Base-by-base conservation (phyloP, 495 filamentous ascomycete genomes). In the Aspergillus egyptiacus region DNA sequence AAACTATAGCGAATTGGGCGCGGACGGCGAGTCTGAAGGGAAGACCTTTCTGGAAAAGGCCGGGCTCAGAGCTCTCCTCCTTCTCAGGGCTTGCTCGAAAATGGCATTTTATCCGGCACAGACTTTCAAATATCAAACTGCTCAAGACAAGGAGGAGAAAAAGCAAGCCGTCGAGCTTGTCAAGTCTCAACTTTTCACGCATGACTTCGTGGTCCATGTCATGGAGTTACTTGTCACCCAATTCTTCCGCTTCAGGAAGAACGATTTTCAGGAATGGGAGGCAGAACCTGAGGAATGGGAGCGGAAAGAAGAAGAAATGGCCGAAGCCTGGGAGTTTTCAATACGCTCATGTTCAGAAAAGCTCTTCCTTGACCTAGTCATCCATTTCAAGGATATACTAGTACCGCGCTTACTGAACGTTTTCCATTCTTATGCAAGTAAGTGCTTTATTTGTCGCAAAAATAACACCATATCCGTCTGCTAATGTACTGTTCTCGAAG, bases 231-330 rank as follows among this genome's bases (percentile, higher is more conserved):
- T 95, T 14, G 85, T 97, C 25, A 89, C 86, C 6, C 82, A 83
- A 45, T 90, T 94, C 61, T 94, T 98, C 66, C 77, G 89, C 27
- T 90, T 96, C 61, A 80, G 87, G n/a, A 76, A 82, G 25, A 78
- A 75, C 28, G 93, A 96, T 61, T 83, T 96, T 13, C 78, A 85
- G 37, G 83, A 89, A 51, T 97, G 93, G 93, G 84, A 88, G 63
- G 85, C 89, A 55, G 88, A 93, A 34, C 89, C 91, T 0, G 87
- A 96, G 58, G 86, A 91, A 39, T 98, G 91, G 93, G 89, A 95
- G 58, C 79, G 81, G 50, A 78, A 78, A 58, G 88, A 95, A 68
- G 85, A 93, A 46, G 84, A 80, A 33, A 77, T 83, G 41, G 80
- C 86, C 6, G 43, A 36, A 22, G 43, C 43, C 22, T 46, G 43